phyloP scores from a whole-genome alignment of 225 moss, liverwort and hornwort species.

The Sphagnum contortum region DNA sequence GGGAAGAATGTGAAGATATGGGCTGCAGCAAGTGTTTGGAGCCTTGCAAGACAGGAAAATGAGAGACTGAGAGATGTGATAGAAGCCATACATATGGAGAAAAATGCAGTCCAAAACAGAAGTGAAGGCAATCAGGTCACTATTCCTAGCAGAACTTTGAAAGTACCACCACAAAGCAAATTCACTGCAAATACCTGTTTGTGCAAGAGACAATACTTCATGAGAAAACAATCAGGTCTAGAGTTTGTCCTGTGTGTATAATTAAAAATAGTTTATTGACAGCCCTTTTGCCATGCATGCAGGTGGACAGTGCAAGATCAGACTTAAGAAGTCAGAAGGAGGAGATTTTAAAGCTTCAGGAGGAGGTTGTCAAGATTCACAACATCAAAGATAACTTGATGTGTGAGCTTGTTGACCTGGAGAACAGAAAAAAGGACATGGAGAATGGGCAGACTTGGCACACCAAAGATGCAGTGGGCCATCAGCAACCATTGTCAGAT shows the following conservation, averaged over 20 bases:
- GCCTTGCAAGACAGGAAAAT: conserved; percentile 14
- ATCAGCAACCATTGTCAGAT: neutral
- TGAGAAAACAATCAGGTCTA: neutral
- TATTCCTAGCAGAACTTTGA: too few species aligned
- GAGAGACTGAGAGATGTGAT: conserved; percentile 17
- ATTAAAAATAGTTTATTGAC: too few species aligned
- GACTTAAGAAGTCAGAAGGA: conserved; percentile 9
- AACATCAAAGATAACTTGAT: conserved; percentile 18
- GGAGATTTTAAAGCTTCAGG: conserved; percentile 8
- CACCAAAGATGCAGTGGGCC: neutral
- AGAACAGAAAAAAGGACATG: conserved; percentile 3
- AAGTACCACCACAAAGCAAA: too few species aligned
- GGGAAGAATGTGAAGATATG: conserved; percentile 54
- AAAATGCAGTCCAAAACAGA: conserved; percentile 10
- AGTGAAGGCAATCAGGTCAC: conserved; percentile 7
- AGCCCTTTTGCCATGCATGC: too few species aligned
- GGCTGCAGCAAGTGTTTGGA: conserved; percentile 45
- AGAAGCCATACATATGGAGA: conserved; percentile 13
- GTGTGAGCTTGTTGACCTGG: conserved; percentile 15
- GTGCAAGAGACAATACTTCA: too few species aligned
- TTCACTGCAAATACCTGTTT: too few species aligned
- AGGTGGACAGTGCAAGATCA: neutral
- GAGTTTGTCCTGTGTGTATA: too few species aligned
- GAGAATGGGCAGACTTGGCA: neutral
- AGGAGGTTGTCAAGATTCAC: conserved; percentile 17